phyloP scores from a whole-genome alignment of 129 eudicot species.

The Glebionis coronaria region DNA sequence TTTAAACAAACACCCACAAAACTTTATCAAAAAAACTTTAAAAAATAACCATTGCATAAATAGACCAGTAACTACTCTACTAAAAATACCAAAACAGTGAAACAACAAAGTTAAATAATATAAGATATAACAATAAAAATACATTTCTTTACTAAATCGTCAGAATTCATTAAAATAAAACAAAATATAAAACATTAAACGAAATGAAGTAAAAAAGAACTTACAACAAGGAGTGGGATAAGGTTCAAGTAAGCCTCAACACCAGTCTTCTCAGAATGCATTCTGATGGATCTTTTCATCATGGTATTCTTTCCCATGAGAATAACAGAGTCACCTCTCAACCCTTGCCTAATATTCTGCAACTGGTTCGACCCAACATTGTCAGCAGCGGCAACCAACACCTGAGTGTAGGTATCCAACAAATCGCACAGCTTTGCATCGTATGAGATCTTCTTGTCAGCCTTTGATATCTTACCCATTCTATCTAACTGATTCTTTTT shows the following conservation, averaged over 20 bases:
- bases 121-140: too few species aligned
- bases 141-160: too few species aligned
- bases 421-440: constrained; percentile 61
- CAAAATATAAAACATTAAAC: background rate
- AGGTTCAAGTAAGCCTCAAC: constrained; percentile 47
- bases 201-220: background rate
- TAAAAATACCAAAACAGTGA: too few species aligned
- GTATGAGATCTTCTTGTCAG: constrained; percentile 80
- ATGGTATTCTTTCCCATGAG: constrained; percentile 92
- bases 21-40: too few species aligned
- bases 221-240: constrained; percentile 62
- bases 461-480: constrained; percentile 70
- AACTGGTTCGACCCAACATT: constrained; percentile 80
- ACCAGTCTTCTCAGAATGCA: constrained; percentile 76
- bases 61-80: too few species aligned
- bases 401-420: constrained; percentile 66
- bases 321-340: constrained; percentile 72
- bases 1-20: too few species aligned
- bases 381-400: constrained; percentile 65
- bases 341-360: constrained; percentile 61
- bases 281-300: constrained; percentile 79
- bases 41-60: too few species aligned
- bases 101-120: too few species aligned
- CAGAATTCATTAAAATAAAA: too few species aligned
- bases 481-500: too few species aligned